A percentile compares a stretch with the other conserved stretches of the same genome.
Evolutionary conservation across 1,284 basidiomycete species (phyloP).

Genomic region (Ustilago tritici): DNA sequence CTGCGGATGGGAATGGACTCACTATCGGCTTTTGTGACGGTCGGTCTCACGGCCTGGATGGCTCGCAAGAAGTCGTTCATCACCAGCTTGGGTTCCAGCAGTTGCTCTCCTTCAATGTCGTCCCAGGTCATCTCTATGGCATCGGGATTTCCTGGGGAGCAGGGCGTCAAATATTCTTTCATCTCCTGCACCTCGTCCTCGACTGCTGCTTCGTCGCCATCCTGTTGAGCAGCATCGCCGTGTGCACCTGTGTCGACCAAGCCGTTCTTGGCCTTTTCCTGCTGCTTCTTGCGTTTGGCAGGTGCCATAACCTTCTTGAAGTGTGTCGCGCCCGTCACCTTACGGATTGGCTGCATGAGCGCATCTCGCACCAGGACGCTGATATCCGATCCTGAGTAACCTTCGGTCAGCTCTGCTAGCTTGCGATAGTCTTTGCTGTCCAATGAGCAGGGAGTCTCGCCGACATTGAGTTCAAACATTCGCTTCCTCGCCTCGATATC

Average conservation of each 20-base stretch:
- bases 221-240: slow-evolving; percentile 42
- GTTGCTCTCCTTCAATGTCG: slow-evolving; percentile 88
- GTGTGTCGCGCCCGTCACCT: slow-evolving; percentile 94
- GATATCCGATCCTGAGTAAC: slow-evolving; percentile 95
- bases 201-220: slow-evolving; percentile 29
- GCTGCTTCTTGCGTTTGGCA: slow-evolving; percentile 43
- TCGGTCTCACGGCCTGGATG: slow-evolving; percentile 84
- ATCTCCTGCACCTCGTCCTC: slow-evolving; percentile 71
- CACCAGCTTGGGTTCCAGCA: slow-evolving; percentile 73
- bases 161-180: slow-evolving; percentile 81
- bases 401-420: slow-evolving; percentile 88
- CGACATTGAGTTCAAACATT: slow-evolving; percentile 98
- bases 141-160: slow-evolving; percentile 89
- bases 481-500: slow-evolving; percentile 90
- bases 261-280: slow-evolving; percentile 46
- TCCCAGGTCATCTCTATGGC: slow-evolving; percentile 93
- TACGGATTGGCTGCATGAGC: slow-evolving; percentile 97
- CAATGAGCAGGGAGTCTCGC: slow-evolving; percentile 89
- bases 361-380: slow-evolving; percentile 95
- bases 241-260: slow-evolving; percentile 43
- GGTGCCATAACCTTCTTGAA: slow-evolving; percentile 78
- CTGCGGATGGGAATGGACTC: slow-evolving; percentile 67
- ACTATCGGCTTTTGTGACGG: slow-evolving; percentile 86
- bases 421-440: slow-evolving; percentile 81
- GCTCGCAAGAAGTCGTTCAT: slow-evolving; percentile 85